These are phyloP conservation scores for Panellus pusillus DNA, from an alignment of 768 basidiomycete genomes.

Conservation along the genomic window DNA sequence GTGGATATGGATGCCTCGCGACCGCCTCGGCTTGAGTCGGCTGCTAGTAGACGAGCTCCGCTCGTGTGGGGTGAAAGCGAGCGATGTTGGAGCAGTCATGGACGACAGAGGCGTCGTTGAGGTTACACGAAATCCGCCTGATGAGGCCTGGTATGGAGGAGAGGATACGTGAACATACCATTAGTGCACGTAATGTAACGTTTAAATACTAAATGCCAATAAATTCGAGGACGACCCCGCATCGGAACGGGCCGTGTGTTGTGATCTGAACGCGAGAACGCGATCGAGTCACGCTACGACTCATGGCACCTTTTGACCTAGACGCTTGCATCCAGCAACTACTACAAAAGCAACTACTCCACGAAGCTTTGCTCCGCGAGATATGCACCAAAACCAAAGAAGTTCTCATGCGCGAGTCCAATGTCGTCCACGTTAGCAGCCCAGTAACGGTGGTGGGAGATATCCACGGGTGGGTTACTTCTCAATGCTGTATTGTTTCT, in stretches of 20 bases:
- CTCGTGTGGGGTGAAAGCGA: slow-evolving; percentile 40
- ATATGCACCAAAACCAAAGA: slow-evolving; percentile 99
- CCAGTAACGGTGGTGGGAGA: slow-evolving; percentile 99
- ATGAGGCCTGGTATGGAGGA: slow-evolving; percentile 43
- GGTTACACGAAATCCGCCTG: slow-evolving; percentile 46
- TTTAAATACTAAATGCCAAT: too few relatives aligned
- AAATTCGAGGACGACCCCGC: too few relatives aligned
- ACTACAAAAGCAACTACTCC: slow-evolving; percentile 88
- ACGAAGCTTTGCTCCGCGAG: slow-evolving; percentile 92
- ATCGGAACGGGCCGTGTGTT: too few relatives aligned
- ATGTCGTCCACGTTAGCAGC: slow-evolving; percentile 95
- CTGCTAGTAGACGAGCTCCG: slow-evolving; percentile 38
- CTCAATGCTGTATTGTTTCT: slow-evolving; percentile 23
- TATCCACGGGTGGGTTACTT: slow-evolving; percentile 87
- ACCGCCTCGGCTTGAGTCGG: slow-evolving; percentile 41
- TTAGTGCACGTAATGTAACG: too few relatives aligned
- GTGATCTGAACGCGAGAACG: too few relatives aligned
- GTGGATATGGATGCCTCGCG: slow-evolving; percentile 50
- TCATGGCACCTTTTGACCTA: slow-evolving; percentile 85
- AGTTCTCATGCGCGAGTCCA: slow-evolving; percentile 97
- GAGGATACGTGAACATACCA: slow-evolving; percentile 30
- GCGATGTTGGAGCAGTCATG: slow-evolving; percentile 46
- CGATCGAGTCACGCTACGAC: not conserved
- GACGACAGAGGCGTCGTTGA: slow-evolving; percentile 44
- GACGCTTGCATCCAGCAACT: slow-evolving; percentile 94